These are phyloP conservation scores for Elsinoe batatas DNA, from an alignment of 2,329 filamentous ascomycete genomes.

Conservation along the genomic window DNA sequence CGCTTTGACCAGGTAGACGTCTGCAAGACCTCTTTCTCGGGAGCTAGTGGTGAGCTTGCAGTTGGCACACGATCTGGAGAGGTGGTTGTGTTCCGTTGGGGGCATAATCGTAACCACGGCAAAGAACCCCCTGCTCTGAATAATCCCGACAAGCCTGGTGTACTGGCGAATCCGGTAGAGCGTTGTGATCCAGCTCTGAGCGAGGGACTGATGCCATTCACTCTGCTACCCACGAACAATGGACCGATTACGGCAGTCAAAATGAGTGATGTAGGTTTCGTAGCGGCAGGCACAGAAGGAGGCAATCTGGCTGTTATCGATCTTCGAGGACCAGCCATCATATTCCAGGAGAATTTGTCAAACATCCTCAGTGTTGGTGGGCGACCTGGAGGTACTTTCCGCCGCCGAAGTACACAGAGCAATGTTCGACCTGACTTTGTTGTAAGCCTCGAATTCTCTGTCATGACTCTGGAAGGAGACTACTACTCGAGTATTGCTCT, in stretches of 20 bases:
- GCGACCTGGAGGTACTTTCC: conserved; percentile 67
- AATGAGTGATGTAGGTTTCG: conserved; percentile 87
- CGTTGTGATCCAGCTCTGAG: conserved; percentile 64
- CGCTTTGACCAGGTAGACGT: conserved; percentile 70
- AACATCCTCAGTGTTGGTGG: conserved; percentile 58
- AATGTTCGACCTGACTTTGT: conserved; percentile 57
- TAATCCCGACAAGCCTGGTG: conserved; percentile 37
- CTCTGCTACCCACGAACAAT: conserved; percentile 72
- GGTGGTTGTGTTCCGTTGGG: conserved; percentile 78
- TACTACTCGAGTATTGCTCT: conserved; percentile 89
- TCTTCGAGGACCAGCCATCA: conserved; percentile 74
- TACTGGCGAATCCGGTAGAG: conserved; percentile 62
- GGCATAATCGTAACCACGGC: conserved; percentile 63
- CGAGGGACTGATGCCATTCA: conserved; percentile 70
- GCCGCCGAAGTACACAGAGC: conserved; percentile 42
- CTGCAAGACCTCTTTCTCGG: conserved; percentile 67
- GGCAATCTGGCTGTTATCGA: conserved; percentile 77
- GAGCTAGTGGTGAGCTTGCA: conserved; percentile 73
- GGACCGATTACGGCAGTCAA: conserved; percentile 70
- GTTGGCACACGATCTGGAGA: conserved; percentile 78
- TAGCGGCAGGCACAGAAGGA: conserved; percentile 74
- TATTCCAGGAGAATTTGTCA: conserved; percentile 61
- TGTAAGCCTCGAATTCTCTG: conserved; percentile 65
- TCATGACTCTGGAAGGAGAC: conserved; percentile 88
- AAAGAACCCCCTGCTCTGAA: conserved; percentile 45